These are phyloP conservation scores for Nicotiana rustica DNA, from an alignment of 305 asterid genomes.

Conservation along the genomic window DNA sequence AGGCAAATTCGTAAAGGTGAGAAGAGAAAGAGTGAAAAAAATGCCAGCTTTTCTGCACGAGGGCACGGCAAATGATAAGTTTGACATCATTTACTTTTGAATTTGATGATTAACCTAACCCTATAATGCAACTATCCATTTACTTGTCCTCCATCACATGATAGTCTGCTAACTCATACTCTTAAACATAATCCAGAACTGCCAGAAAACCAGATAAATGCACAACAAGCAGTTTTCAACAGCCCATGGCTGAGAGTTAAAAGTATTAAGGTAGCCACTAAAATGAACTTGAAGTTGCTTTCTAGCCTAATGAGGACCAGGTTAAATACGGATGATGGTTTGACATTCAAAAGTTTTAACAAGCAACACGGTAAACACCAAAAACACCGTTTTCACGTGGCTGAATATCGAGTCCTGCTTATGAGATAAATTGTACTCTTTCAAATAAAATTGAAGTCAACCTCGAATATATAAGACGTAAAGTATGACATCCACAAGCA, in stretches of 20 bases:
- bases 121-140: neutral
- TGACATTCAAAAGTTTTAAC: neutral
- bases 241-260: neutral
- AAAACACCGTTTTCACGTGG: neutral
- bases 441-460: neutral
- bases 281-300: neutral
- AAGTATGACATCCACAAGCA: neutral
- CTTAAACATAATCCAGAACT: neutral
- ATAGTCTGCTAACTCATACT: constrained; percentile 1
- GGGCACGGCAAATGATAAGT: neutral
- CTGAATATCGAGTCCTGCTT: neutral
- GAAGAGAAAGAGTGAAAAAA: neutral
- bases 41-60: neutral
- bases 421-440: neutral
- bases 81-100: constrained; percentile 3
- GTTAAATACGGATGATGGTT: neutral
- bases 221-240: neutral
- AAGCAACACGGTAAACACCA: neutral
- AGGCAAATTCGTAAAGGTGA: neutral
- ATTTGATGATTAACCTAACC: constrained; percentile 17
- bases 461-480: constrained; percentile 6
- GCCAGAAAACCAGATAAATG: neutral
- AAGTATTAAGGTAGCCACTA: neutral
- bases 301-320: neutral
- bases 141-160: neutral